Conservation (phyloP, 805 yeast species). For the Ogataea nakhonphanomensis region DNA sequence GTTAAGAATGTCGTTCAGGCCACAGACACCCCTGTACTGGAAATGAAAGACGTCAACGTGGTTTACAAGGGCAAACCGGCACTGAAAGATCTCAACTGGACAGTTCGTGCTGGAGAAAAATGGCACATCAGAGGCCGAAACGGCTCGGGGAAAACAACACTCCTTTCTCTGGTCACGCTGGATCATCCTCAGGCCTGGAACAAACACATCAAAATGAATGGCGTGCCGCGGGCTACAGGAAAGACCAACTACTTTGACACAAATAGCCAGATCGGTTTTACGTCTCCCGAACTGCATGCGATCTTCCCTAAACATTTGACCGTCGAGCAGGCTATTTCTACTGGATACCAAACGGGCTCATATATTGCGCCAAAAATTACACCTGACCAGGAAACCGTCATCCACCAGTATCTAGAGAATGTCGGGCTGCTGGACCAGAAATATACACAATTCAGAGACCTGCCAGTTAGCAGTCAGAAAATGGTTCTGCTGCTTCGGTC, state of each 20-base stretch:
- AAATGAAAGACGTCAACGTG: constrained; percentile 62
- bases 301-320: constrained; percentile 64
- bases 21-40: constrained; percentile 32
- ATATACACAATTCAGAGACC: constrained; percentile 45
- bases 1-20: neutral
- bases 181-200: constrained; percentile 98
- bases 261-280: constrained; percentile 74
- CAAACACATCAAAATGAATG: constrained; percentile 58
- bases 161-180: constrained; percentile 78
- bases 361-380: constrained; percentile 46
- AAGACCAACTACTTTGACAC: constrained; percentile 70
- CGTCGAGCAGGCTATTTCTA: constrained; percentile 55
- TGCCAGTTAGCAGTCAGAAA: constrained; percentile 74
- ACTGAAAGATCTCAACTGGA: constrained; percentile 61
- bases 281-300: constrained; percentile 91
- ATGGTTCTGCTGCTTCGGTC: constrained; percentile 73
- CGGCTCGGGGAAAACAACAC: constrained; percentile 91
- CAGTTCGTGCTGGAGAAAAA: constrained; percentile 63
- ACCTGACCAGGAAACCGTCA: constrained; percentile 34
- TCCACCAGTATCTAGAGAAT: constrained; percentile 44
- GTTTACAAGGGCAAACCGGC: constrained; percentile 61
- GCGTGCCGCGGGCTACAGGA: constrained; percentile 71
- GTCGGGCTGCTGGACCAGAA: constrained; percentile 41
- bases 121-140: constrained; percentile 91
- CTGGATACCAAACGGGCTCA: constrained; percentile 75